phyloP scores from a whole-genome alignment of 2,329 filamentous ascomycete species.

The Aureobasidium sp. region DNA sequence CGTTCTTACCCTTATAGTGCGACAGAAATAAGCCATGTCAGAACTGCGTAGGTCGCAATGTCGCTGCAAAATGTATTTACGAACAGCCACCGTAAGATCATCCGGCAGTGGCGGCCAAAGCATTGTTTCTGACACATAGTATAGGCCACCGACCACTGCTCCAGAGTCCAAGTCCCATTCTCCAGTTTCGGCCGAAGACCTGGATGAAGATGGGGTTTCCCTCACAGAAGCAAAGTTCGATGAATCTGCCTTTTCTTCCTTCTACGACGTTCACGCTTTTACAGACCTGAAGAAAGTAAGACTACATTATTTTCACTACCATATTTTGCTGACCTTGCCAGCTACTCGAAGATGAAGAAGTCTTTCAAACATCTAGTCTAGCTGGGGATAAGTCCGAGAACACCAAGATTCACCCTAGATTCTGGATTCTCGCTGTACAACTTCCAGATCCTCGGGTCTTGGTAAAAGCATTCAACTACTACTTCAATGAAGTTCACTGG shows the following conservation, averaged over 20 bases:
- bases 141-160: neutral
- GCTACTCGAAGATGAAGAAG: neutral
- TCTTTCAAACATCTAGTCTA: neutral
- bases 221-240: neutral
- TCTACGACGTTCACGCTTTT: neutral
- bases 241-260: neutral
- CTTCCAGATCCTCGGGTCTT: neutral
- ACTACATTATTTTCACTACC: neutral
- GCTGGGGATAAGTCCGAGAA: neutral
- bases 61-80: neutral
- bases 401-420: neutral
- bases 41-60: neutral
- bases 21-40: neutral
- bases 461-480: neutral
- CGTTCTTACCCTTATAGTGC: neutral
- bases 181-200: neutral
- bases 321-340: neutral
- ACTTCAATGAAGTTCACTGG: conserved; percentile 1
- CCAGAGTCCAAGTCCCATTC: neutral
- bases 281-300: neutral
- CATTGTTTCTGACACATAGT: neutral
- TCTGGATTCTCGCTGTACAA: neutral
- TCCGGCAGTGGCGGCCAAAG: neutral
- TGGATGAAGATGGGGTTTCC: neutral
- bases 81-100: neutral